Base-by-base conservation (phyloP, 495 filamentous ascomycete species). In the Xylaria longipes region DNA sequence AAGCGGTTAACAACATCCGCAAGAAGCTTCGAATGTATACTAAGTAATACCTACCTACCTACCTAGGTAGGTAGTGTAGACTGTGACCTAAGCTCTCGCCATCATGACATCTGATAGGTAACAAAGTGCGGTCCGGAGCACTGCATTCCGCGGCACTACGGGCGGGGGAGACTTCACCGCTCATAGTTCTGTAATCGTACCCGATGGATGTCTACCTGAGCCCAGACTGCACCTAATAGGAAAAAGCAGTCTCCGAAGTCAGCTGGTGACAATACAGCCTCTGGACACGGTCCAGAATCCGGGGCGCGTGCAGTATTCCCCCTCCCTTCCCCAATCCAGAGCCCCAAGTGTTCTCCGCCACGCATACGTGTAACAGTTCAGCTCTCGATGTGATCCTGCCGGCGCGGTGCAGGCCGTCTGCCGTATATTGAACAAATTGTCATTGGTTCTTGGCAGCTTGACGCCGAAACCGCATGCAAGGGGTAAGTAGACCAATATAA, bases 1-100 rank as follows among this genome's bases (percentile, higher is more conserved):
- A n/a, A 45, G 27, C 43, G 62, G 43, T 20, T 48, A 48, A 31
- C 15, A 45, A 65, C 43, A 48, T 48, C 62, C 62, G 62, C 41
- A 29, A 31, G 39, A 22, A 46, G 15, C 61, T 46, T 3, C 4
- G 39, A 14, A 20, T n/a, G 27, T 37, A 60, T 57, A 4, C 8
- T 54, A 33, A 33, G 7, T 29, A 5, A 15, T 29, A 29, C 54
- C n/a, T n/a, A n/a, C n/a, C n/a, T n/a, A n/a, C n/a, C n/a, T n/a
- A n/a, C n/a, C n/a, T n/a, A n/a, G n/a, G n/a, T n/a, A n/a, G n/a
- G n/a, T n/a, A n/a, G n/a, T 37, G 35, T 50, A 9, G 46, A 50
- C 7, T 50, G n/a, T 50, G n/a, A 11, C 46, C 46, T 22, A 50
- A 27, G 11, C 5, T 27, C 11, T 54, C 25, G 3, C 22, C 11